Conservation (phyloP, 176 grass and related monocot species). For the Zea mays region DNA sequence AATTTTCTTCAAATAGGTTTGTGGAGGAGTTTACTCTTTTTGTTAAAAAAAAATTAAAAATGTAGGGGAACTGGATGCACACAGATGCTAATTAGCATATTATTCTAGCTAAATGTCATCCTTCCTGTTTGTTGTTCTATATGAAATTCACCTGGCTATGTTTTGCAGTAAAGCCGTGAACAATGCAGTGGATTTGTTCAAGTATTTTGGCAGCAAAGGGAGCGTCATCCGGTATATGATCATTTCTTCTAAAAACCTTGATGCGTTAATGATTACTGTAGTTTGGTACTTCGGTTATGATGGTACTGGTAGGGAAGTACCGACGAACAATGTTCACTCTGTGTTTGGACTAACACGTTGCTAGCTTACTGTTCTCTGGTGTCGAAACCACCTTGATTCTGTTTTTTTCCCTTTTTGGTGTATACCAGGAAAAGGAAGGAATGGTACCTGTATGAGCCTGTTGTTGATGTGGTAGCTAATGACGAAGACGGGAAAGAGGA, state of each 20-base stretch:
- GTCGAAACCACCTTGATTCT: neutral
- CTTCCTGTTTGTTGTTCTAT: conserved; percentile 13
- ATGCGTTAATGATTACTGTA: neutral
- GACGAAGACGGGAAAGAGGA: conserved; percentile 68
- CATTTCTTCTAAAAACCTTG: neutral
- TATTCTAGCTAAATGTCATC: neutral
- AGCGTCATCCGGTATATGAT: conserved; percentile 72
- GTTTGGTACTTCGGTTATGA: neutral
- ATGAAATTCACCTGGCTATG: neutral
- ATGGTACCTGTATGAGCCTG: conserved; percentile 81
- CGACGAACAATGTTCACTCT: neutral
- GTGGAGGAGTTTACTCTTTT: conserved; percentile 27
- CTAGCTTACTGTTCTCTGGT: conserved; percentile 3
- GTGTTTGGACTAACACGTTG: neutral
- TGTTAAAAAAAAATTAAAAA: conserved; percentile 11
- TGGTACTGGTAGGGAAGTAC: neutral
- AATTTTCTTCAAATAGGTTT: conserved; percentile 69
- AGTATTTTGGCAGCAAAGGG: conserved; percentile 92
- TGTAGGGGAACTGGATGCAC: conserved; percentile 1
- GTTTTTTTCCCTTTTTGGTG: conserved; percentile 13
- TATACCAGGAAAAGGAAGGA: conserved; percentile 84
- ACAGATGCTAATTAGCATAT: neutral
- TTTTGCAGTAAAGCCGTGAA: conserved; percentile 75
- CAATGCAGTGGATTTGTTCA: conserved; percentile 78
- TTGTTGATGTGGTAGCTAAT: conserved; percentile 69